Base-by-base conservation (phyloP, 208 protist species). In the Acanthamoeba triangularis region DNA sequence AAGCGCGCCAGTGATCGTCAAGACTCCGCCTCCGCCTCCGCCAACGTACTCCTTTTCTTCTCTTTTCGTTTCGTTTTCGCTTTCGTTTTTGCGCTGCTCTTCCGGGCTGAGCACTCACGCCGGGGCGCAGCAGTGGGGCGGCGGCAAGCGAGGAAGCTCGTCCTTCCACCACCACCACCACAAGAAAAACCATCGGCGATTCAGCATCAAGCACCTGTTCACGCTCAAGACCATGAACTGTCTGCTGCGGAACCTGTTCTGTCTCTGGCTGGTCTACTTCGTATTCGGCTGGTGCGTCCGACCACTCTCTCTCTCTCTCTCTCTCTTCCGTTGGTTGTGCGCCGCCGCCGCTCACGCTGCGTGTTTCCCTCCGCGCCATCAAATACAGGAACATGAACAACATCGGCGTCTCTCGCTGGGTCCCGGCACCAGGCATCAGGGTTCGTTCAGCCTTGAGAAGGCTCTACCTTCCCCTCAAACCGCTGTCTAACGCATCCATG, bases 191-290 rank as follows among this genome's bases (percentile, higher is more conserved):
- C 63, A 28, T 10, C 63, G 10, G 7, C 7, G 25, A 6, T 72
- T 37, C 7, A 10, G n/a, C 63, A 23, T n/a, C 74, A 82, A 13
- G 74, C 74, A 49, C 44, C 74, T 82, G 16, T 54, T 44, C 41
- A 82, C 74, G 33, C 41, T 52, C 41, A 52, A 7, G 33, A 25
- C 6, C 30, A 28, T 82, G 41, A 18, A 10, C 2, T 11, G 35
- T 4, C 25, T 52, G 35, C 6, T 82, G 33, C 33, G 37, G 20
- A 82, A 44, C 20, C 33, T 82, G 74, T 54, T 52, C 74, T 44
- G 74, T 37, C 74, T 82, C 74, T 82, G 33, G 41, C 23, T 82
- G 8, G 74, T 82, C 47, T 90, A 47, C 82, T 37, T 90, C 25
- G 30, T 90, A 4, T 67, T 67, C 28, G 82, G 56, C 56, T 90